phyloP scores from a whole-genome alignment of 257 asterid species.

The Osmanthus fragrans region DNA sequence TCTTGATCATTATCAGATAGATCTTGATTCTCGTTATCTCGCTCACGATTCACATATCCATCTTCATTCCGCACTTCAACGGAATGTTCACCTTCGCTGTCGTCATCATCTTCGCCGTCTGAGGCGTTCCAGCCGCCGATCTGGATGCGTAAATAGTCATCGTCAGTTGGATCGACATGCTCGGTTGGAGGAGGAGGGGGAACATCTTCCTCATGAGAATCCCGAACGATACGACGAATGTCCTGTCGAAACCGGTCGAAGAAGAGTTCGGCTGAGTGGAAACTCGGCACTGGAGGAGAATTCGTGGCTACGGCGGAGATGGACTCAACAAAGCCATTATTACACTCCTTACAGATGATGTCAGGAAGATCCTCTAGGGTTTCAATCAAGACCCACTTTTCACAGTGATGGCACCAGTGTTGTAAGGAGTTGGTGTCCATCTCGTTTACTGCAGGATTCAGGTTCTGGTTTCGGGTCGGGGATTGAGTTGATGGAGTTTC shows the following conservation, averaged over 20 bases:
- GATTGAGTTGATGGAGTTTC: slow-evolving; percentile 46
- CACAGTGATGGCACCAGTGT: slow-evolving; percentile 92
- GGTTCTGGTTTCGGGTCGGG: slow-evolving; percentile 26
- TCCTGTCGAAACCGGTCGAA: slow-evolving; percentile 69
- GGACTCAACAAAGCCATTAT: slow-evolving; percentile 77
- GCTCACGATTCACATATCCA: slow-evolving; percentile 19
- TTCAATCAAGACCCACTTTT: slow-evolving; percentile 76
- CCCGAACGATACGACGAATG: slow-evolving; percentile 67
- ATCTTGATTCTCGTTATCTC: slow-evolving; percentile 8
- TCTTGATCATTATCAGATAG: slow-evolving; percentile 48
- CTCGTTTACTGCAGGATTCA: slow-evolving; percentile 17
- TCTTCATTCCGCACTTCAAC: background rate
- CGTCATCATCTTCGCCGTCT: slow-evolving; percentile 8
- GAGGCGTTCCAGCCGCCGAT: slow-evolving; percentile 65
- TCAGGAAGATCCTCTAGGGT: slow-evolving; percentile 72
- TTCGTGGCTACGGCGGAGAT: slow-evolving; percentile 35
- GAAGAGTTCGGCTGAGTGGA: slow-evolving; percentile 27
- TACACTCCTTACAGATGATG: slow-evolving; percentile 81
- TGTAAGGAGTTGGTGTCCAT: slow-evolving; percentile 38
- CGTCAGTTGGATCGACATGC: slow-evolving; percentile 42
- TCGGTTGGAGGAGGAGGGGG: slow-evolving; percentile 51
- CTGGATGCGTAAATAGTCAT: slow-evolving; percentile 68
- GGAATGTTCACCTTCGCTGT: slow-evolving; percentile 16
- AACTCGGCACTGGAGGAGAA: background rate
- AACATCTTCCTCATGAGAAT: slow-evolving; percentile 66